These are phyloP conservation scores for Globisporangium radiosum DNA, from an alignment of 352 stramenopile species.

Conservation along the genomic window DNA sequence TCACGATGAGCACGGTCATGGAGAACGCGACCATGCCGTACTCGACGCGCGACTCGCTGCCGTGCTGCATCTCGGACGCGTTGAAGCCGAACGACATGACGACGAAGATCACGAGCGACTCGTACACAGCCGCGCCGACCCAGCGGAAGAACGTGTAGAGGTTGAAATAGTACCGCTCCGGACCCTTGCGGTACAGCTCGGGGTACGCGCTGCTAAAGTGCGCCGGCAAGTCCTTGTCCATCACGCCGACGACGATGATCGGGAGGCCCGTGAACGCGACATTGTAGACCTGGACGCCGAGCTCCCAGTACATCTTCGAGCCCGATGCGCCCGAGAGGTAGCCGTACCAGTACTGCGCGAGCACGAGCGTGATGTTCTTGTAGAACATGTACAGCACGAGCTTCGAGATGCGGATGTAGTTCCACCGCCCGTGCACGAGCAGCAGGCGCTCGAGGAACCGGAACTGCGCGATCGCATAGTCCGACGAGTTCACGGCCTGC, in stretches of 20 bases:
- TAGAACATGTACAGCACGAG: slow-evolving; percentile 94
- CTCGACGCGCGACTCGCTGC: slow-evolving; percentile 71
- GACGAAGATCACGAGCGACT: slow-evolving; percentile 77
- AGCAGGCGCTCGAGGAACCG: slow-evolving; percentile 87
- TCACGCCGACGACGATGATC: slow-evolving; percentile 80
- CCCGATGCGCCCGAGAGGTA: slow-evolving; percentile 91
- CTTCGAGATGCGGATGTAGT: slow-evolving; percentile 91
- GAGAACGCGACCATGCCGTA: slow-evolving; percentile 88
- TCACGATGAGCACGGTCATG: slow-evolving; percentile 91
- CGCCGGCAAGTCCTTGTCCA: slow-evolving; percentile 80
- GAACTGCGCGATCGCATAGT: slow-evolving; percentile 95
- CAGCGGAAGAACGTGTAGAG: slow-evolving; percentile 72
- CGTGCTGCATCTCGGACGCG: slow-evolving; percentile 38
- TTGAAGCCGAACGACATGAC: slow-evolving; percentile 79
- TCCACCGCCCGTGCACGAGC: slow-evolving; percentile 91
- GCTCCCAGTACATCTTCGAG: slow-evolving; percentile 81
- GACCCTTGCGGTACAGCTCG: slow-evolving; percentile 63
- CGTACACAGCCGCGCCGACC: slow-evolving; percentile 69
- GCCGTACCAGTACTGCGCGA: slow-evolving; percentile 89
- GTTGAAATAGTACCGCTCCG: slow-evolving; percentile 71
- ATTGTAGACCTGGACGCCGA: slow-evolving; percentile 90
- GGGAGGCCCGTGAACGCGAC: slow-evolving; percentile 91
- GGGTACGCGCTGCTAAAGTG: slow-evolving; percentile 74
- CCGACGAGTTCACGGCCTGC: slow-evolving; percentile 91
- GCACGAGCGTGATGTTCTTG: slow-evolving; percentile 92